A percentile compares a stretch with the other conserved stretches of the same genome.
These are phyloP conservation scores for Gossypium mustelinum DNA, from an alignment of 345 rosid genomes.

Conservation along the genomic window DNA sequence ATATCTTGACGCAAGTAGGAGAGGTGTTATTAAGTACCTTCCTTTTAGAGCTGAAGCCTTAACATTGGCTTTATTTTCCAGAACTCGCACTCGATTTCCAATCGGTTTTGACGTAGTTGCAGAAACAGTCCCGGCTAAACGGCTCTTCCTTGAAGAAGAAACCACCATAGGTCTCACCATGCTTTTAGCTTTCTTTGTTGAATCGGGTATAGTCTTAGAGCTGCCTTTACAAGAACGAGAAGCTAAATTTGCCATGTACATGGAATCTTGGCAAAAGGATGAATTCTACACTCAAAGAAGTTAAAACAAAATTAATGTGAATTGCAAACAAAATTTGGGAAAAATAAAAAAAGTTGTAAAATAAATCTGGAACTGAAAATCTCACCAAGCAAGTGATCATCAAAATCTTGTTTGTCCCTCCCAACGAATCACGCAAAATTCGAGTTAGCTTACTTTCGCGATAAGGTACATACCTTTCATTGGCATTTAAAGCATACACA, in stretches of 20 bases:
- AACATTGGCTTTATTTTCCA: constrained; percentile 34
- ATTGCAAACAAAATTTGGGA: not conserved
- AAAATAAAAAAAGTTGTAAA: not conserved
- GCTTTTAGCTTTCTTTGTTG: constrained; percentile 37
- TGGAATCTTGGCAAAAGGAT: constrained; percentile 68
- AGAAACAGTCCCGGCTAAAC: constrained; percentile 29
- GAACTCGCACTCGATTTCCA: constrained; percentile 18
- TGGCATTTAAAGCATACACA: constrained; percentile 53
- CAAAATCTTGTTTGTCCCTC: constrained; percentile 44
- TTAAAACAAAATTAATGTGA: not conserved
- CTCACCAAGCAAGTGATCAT: constrained; percentile 70
- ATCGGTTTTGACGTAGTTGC: constrained; percentile 35
- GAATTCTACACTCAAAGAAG: constrained; percentile 39
- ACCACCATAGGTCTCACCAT: constrained; percentile 26
- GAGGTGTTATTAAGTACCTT: constrained; percentile 29
- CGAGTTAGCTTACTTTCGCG: constrained; percentile 75
- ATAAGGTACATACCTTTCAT: constrained; percentile 63
- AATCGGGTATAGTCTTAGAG: constrained; percentile 23
- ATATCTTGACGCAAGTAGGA: not conserved
- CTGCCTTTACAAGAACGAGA: constrained; percentile 46
- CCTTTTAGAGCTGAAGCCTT: constrained; percentile 36
- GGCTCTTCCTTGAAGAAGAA: constrained; percentile 33
- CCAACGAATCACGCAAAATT: constrained; percentile 65
- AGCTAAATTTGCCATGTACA: constrained; percentile 60
- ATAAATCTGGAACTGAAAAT: not conserved